These are phyloP conservation scores for Graphilbum fragrans DNA, from an alignment of 2,329 filamentous ascomycete genomes.

Conservation along the genomic window DNA sequence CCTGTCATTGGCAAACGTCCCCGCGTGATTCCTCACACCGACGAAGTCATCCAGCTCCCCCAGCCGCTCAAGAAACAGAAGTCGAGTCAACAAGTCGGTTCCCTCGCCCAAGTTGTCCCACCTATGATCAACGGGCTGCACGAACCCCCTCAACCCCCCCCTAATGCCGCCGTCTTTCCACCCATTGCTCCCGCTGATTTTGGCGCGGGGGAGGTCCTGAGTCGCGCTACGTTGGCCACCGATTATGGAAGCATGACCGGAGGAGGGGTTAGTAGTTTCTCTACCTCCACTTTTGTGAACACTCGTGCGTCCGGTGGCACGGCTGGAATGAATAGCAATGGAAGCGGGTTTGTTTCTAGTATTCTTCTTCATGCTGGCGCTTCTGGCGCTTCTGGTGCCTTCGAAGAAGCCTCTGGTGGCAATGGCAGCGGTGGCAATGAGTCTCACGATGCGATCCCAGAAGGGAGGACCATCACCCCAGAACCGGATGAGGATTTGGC, in stretches of 20 bases:
- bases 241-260: slow-evolving; percentile 23
- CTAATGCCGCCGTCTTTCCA: slow-evolving; percentile 48
- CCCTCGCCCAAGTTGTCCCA: slow-evolving; percentile 31
- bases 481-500: no score
- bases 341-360: no score
- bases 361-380: no score
- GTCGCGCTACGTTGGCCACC: slow-evolving; percentile 26
- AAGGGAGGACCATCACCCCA: no score
- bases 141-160: slow-evolving; percentile 45
- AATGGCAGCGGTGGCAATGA: not conserved
- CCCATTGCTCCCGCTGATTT: slow-evolving; percentile 48
- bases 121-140: slow-evolving; percentile 54
- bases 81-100: slow-evolving; percentile 34
- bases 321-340: no score
- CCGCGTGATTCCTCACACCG: slow-evolving; percentile 27
- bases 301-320: no score
- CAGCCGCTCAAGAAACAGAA: slow-evolving; percentile 55
- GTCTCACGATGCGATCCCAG: no score
- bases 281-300: no score
- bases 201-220: slow-evolving; percentile 30
- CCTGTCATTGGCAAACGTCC: slow-evolving; percentile 8
- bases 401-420: no score
- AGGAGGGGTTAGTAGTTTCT: not conserved
- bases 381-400: no score
- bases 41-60: slow-evolving; percentile 52